These are phyloP conservation scores for Selenicereus undatus DNA, from an alignment of 148 eudicot species.

Conservation along the genomic window DNA sequence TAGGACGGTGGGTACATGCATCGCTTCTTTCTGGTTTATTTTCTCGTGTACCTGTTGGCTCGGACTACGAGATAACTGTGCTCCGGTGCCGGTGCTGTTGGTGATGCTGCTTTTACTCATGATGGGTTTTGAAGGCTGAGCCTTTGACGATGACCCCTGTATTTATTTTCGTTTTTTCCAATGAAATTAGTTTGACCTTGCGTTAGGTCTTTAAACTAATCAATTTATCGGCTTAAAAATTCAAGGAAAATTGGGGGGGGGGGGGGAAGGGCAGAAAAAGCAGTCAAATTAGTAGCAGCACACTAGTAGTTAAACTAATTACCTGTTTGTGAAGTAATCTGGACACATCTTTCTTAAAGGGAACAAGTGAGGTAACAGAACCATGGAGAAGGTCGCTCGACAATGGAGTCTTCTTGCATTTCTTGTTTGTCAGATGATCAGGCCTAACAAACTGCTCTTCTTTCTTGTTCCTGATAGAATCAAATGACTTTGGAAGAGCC, in stretches of 20 bases:
- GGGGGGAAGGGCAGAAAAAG: neutral
- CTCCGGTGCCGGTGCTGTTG: slow-evolving; percentile 13
- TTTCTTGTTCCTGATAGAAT: slow-evolving; percentile 45
- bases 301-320: neutral
- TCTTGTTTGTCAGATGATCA: slow-evolving; percentile 30
- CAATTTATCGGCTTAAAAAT: neutral
- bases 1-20: slow-evolving; percentile 25
- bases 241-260: neutral
- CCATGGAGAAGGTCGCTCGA: slow-evolving; percentile 42
- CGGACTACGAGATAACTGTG: slow-evolving; percentile 45
- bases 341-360: slow-evolving; percentile 47
- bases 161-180: neutral
- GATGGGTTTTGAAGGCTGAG: slow-evolving; percentile 33
- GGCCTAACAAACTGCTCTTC: slow-evolving; percentile 58
- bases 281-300: neutral
- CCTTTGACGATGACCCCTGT: slow-evolving; percentile 40
- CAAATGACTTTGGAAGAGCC: slow-evolving; percentile 15
- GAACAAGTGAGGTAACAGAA: slow-evolving; percentile 44
- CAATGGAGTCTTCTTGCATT: slow-evolving; percentile 51
- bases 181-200: slow-evolving; percentile 17
- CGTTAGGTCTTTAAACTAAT: neutral
- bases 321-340: slow-evolving; percentile 57
- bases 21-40: slow-evolving; percentile 14
- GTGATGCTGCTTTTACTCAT: neutral
- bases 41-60: slow-evolving; percentile 34